Evolutionary conservation across 768 basidiomycete species (phyloP).

Genomic region (Podaxis carcinomalis): DNA sequence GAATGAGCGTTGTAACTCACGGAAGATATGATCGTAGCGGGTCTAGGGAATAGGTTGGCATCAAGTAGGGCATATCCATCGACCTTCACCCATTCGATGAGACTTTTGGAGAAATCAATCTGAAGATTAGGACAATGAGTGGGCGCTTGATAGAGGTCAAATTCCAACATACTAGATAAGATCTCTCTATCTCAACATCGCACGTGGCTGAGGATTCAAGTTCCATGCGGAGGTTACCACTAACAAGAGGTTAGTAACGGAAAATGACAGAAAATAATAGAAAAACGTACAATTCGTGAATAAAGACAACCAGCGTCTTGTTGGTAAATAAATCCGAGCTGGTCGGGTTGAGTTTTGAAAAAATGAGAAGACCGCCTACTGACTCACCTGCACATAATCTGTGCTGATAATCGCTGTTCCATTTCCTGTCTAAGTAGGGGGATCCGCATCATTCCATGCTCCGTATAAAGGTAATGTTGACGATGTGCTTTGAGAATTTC

Average conservation of each 20-base stretch:
- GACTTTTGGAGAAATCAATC: slow-evolving; percentile 81
- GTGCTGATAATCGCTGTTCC: slow-evolving; percentile 70
- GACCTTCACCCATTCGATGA: slow-evolving; percentile 71
- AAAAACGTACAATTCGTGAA: slow-evolving; percentile 86
- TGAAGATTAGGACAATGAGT: slow-evolving; percentile 26
- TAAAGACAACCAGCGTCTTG: slow-evolving; percentile 76
- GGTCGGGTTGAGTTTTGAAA: background rate
- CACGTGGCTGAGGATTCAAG: slow-evolving; percentile 68
- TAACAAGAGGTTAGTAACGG: slow-evolving; percentile 25
- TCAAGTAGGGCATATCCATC: slow-evolving; percentile 77
- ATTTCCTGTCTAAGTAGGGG: slow-evolving; percentile 67
- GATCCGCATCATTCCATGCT: slow-evolving; percentile 74
- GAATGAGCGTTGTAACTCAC: background rate
- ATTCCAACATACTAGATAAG: slow-evolving; percentile 63
- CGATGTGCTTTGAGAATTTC: slow-evolving; percentile 89
- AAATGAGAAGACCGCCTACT: background rate
- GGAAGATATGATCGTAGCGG: slow-evolving; percentile 18
- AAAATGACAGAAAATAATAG: background rate
- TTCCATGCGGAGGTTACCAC: slow-evolving; percentile 86
- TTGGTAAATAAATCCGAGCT: slow-evolving; percentile 79
- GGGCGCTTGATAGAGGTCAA: background rate
- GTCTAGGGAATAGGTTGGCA: slow-evolving; percentile 77
- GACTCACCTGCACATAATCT: slow-evolving; percentile 87
- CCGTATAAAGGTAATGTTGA: slow-evolving; percentile 75
- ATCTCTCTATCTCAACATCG: slow-evolving; percentile 74